phyloP scores from a whole-genome alignment of 768 basidiomycete genomes.

The Kondoa malvinella region DNA sequence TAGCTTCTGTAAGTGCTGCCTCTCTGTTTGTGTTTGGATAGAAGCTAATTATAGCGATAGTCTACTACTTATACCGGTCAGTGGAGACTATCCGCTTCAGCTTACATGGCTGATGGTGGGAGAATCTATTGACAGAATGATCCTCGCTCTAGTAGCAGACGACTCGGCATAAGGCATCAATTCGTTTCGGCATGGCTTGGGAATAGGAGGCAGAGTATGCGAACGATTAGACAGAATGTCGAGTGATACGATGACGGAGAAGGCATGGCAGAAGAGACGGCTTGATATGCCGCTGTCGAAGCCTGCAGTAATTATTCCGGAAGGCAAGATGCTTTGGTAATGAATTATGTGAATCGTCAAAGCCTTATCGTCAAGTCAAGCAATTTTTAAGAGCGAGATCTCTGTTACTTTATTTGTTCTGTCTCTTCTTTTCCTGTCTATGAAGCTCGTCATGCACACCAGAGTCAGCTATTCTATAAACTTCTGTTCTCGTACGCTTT shows the following conservation, averaged over 20 bases:
- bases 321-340: no score
- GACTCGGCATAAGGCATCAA: conserved; percentile 17
- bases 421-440: no score
- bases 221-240: no score
- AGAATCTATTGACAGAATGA: conserved; percentile 19
- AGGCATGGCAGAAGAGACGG: neutral
- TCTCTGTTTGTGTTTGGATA: neutral
- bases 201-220: neutral
- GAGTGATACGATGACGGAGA: neutral
- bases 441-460: no score
- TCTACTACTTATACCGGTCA: conserved; percentile 30
- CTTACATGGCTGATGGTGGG: no score
- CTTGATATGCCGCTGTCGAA: neutral
- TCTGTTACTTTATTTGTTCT: no score
- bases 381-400: no score
- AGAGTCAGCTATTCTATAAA: no score
- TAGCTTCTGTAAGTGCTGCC: conserved; percentile 21
- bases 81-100: conserved; percentile 15
- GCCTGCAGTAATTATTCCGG: no score
- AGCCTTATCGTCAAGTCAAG: no score
- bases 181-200: neutral
- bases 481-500: no score
- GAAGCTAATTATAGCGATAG: conserved; percentile 3
- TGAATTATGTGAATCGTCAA: no score
- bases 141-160: conserved; percentile 30